A percentile compares a stretch with the other conserved stretches of the same genome.
Evolutionary conservation across 2,329 filamentous ascomycete species (phyloP).

Genomic region (Aspergillus uvarum): DNA sequence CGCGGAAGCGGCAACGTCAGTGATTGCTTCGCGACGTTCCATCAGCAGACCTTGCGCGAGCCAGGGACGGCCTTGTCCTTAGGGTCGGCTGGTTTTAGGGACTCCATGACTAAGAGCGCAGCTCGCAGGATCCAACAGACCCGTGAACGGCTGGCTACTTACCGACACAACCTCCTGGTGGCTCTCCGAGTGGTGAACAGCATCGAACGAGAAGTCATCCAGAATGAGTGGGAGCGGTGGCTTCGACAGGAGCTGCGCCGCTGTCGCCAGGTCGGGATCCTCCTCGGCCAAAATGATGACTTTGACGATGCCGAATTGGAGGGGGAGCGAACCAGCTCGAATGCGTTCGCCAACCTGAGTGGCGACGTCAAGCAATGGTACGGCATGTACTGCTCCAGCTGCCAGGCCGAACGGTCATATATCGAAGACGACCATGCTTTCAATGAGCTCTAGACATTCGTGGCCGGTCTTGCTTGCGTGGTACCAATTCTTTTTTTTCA

Average conservation of each 20-base stretch:
- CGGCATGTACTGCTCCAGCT: conserved; percentile 63
- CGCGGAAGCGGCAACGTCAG: conserved; percentile 30
- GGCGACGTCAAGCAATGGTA: conserved; percentile 57
- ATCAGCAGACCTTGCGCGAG: conserved; percentile 41
- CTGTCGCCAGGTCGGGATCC: conserved; percentile 63
- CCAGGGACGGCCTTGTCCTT: conserved; percentile 33
- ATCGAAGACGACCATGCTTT: conserved; percentile 24
- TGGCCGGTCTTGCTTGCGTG: neutral
- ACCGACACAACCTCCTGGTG: conserved; percentile 87
- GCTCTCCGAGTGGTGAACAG: conserved; percentile 87
- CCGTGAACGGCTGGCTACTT: conserved; percentile 77
- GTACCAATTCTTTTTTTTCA: conserved; percentile 1
- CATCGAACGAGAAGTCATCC: conserved; percentile 81
- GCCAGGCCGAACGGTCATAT: conserved; percentile 47
- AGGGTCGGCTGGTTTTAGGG: conserved; percentile 27
- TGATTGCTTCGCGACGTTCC: conserved; percentile 47
- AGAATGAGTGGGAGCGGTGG: conserved; percentile 93
- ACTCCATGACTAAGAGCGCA: conserved; percentile 33
- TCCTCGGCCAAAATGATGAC: conserved; percentile 39
- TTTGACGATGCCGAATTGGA: conserved; percentile 24
- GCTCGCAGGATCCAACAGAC: conserved; percentile 69
- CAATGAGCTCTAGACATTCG: conserved; percentile 19
- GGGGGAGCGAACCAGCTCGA: conserved; percentile 26
- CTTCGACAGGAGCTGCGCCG: conserved; percentile 72
- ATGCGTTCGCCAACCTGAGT: conserved; percentile 35